These are phyloP conservation scores for Nemania sp. DNA, from an alignment of 2,329 filamentous ascomycete genomes.

Conservation along the genomic window DNA sequence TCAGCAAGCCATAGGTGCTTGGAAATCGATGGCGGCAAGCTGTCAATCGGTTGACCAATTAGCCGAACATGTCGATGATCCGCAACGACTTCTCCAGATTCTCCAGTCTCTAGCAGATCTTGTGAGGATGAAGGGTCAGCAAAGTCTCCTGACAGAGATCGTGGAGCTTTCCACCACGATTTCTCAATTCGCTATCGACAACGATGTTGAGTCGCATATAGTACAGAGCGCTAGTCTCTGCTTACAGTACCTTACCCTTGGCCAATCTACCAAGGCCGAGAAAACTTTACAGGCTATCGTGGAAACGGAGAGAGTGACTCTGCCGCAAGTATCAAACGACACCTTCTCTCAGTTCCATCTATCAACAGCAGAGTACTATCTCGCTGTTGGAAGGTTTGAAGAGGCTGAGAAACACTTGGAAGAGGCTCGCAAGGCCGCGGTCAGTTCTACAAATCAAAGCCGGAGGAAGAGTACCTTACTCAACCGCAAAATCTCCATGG, in stretches of 20 bases:
- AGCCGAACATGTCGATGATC: constrained; percentile 61
- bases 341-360: constrained; percentile 70
- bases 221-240: constrained; percentile 62
- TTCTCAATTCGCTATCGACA: constrained; percentile 53
- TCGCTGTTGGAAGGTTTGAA: constrained; percentile 73
- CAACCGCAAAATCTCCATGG: constrained; percentile 64
- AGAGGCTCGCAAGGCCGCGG: constrained; percentile 56
- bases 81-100: constrained; percentile 61
- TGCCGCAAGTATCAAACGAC: constrained; percentile 56
- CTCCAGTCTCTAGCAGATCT: constrained; percentile 65
- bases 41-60: constrained; percentile 58
- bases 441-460: constrained; percentile 42
- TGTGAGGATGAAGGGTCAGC: constrained; percentile 63
- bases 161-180: constrained; percentile 61
- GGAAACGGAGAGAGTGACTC: constrained; percentile 68
- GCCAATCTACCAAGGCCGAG: constrained; percentile 63
- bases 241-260: constrained; percentile 66
- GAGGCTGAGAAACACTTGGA: constrained; percentile 64
- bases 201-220: constrained; percentile 56
- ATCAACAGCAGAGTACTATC: constrained; percentile 78
- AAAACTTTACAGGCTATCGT: constrained; percentile 62
- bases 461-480: constrained; percentile 55
- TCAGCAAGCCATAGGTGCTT: constrained; percentile 56
- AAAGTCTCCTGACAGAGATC: constrained; percentile 59
- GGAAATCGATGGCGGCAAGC: constrained; percentile 58